Evolutionary conservation across 2,329 filamentous ascomycete species (phyloP), one percentile per base, ranked within the genome.

Genomic region (Claviceps digitariae): DNA sequence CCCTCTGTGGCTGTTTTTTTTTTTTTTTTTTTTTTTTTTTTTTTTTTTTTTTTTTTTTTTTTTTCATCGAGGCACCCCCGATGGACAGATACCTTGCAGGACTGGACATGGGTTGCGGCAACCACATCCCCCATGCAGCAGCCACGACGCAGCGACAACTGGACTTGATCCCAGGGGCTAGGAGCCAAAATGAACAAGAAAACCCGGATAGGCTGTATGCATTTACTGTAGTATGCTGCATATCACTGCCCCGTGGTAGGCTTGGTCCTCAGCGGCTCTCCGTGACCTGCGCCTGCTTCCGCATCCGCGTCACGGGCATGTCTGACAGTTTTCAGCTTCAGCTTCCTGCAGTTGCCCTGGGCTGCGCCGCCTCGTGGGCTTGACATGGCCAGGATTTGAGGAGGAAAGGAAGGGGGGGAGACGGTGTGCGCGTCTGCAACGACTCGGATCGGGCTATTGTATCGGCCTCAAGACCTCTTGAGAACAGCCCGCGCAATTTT

Each of bases 81-180:
- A 17, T 40, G 31, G 21, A 44, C 47, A 52, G 44, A 51, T 53
- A 29, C 45, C 44, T 36, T 54, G 52, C 54, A 55, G 52, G 52
- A 36, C 25, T 51, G 21, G 45, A 54, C 48, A 56, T 40, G 54
- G 52, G 38, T 15, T 34, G 46, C 5, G 12, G 31, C 20, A 23
- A 25, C 34, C 23, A n/a, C 8, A 3, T 17, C 25, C 17, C 23
- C 54, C 51, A 53, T 48, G 34, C 46, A 41, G 45, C 38, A 38
- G 31, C 31, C 3, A n/a, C n/a, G n/a, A n/a, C n/a, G 27, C 27
- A 29, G 27, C 27, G 27, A 29, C 27, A 29, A 29, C 31, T 34
- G 31, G 31, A 34, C 15, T 15, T 38, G 13, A 17, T 34, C 34
- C 34, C 34, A 38, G 34, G 34, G 15, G 34, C 15, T 13, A 38